Percentiles rank a stretch among this genome's conserved stretches.
Evolutionary conservation across 2,329 filamentous ascomycete genomes (phyloP).

Genomic region (Curvularia verruculosa): DNA sequence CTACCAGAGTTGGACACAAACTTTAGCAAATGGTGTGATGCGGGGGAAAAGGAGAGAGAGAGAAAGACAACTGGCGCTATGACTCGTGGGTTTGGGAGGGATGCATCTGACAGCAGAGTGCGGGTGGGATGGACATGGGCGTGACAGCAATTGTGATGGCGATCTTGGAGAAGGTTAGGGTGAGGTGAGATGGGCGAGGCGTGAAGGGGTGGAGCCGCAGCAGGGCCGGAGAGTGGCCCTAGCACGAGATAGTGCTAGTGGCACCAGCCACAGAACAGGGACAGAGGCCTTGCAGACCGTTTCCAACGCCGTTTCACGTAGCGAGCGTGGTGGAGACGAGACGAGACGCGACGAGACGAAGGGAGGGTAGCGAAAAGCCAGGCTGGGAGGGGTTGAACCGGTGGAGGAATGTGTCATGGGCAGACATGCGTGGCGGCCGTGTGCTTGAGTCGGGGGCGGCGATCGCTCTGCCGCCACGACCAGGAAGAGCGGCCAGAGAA

Average conservation of each 20-base stretch:
- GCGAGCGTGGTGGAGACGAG: background rate
- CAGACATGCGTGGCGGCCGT: background rate
- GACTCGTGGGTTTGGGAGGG: background rate
- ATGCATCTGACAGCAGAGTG: background rate
- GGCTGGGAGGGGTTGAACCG: background rate
- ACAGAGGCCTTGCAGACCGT: background rate
- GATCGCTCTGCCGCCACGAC: background rate
- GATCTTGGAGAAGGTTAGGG: background rate
- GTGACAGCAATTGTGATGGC: background rate
- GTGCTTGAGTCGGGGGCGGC: background rate
- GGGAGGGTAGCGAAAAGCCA: background rate
- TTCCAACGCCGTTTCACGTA: constrained; percentile 5
- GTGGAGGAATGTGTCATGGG: background rate
- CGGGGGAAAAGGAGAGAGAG: background rate
- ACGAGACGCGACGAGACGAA: too few relatives aligned
- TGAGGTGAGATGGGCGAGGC: background rate
- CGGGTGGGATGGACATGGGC: background rate
- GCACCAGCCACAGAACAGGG: background rate
- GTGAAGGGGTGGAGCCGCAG: background rate
- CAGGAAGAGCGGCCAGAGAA: too few relatives aligned
- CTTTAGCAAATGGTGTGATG: background rate
- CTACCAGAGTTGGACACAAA: background rate
- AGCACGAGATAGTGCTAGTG: background rate
- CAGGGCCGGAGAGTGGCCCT: background rate
- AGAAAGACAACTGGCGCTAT: background rate